Conservation (phyloP, 2,329 filamentous ascomycete species). For the Passalora sequoiae region DNA sequence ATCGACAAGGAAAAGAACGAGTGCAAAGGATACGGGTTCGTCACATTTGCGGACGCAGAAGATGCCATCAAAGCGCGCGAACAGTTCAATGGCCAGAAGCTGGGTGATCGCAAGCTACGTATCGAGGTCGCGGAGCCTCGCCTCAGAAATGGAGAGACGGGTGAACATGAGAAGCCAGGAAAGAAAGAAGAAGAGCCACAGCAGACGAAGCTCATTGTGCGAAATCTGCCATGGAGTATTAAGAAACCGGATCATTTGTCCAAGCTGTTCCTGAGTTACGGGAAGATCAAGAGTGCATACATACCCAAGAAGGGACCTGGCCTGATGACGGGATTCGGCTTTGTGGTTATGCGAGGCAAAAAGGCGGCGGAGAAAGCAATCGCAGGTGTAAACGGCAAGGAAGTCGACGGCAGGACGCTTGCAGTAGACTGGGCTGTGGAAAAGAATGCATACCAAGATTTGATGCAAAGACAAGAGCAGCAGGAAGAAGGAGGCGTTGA, state of each 20-base stretch:
- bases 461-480: conserved; percentile 23
- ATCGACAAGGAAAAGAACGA: conserved; percentile 77
- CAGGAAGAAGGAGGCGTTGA: conserved; percentile 25
- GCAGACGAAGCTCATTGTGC: conserved; percentile 76
- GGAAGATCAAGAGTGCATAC: conserved; percentile 83
- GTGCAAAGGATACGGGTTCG: conserved; percentile 91
- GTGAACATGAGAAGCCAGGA: conserved; percentile 58
- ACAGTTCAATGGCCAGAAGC: conserved; percentile 70
- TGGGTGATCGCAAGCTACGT: conserved; percentile 75
- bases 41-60: conserved; percentile 90
- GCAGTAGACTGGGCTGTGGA: conserved; percentile 98
- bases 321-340: conserved; percentile 79
- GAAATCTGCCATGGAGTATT: conserved; percentile 94
- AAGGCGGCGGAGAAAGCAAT: conserved; percentile 91
- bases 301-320: conserved; percentile 69
- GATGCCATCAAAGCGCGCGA: conserved; percentile 77
- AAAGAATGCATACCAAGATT: conserved; percentile 67
- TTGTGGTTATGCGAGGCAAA: conserved; percentile 78
- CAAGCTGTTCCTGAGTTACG: conserved; percentile 76
- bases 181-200: conserved; percentile 58
- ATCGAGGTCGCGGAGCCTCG: conserved; percentile 85
- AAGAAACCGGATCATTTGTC: conserved; percentile 77
- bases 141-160: conserved; percentile 55
- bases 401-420: conserved; percentile 78
- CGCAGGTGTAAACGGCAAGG: conserved; percentile 78